Percentiles rank a stretch among this genome's conserved stretches.
Evolutionary conservation across 2,329 filamentous ascomycete genomes (phyloP).

Genomic region (Niveomyces coronatus): DNA sequence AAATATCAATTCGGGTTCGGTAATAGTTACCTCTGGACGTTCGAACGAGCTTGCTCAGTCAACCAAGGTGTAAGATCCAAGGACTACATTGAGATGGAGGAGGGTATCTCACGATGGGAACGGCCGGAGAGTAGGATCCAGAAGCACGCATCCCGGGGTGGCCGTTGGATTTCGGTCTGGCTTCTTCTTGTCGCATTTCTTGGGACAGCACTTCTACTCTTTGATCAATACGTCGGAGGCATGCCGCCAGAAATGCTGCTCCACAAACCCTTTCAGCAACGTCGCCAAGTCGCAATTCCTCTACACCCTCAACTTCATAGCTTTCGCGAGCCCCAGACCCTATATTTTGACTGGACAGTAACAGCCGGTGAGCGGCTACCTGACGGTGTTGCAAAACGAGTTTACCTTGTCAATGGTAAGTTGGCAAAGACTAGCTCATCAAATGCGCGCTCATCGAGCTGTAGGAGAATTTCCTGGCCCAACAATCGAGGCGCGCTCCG

Average conservation of each 20-base stretch:
- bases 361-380: slow-evolving; percentile 3
- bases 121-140: no score
- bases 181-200: neutral
- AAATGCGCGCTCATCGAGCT: neutral
- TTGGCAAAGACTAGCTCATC: neutral
- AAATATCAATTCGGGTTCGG: no score
- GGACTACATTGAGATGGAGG: no score
- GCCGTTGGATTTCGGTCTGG: no score
- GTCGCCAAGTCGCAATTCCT: slow-evolving; percentile 5
- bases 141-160: no score
- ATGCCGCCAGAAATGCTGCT: neutral
- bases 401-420: slow-evolving; percentile 11
- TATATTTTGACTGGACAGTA: slow-evolving; percentile 7
- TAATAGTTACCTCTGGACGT: no score
- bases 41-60: no score
- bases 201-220: neutral
- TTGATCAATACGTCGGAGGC: slow-evolving; percentile 1
- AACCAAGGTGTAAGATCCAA: no score
- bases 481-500: slow-evolving; percentile 41
- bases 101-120: no score
- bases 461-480: slow-evolving; percentile 24
- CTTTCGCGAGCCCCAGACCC: neutral
- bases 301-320: slow-evolving; percentile 5
- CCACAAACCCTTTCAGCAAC: neutral
- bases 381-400: slow-evolving; percentile 10